These are phyloP conservation scores for Cordyceps pruinosa DNA, from an alignment of 2,329 filamentous ascomycete genomes.

Conservation along the genomic window DNA sequence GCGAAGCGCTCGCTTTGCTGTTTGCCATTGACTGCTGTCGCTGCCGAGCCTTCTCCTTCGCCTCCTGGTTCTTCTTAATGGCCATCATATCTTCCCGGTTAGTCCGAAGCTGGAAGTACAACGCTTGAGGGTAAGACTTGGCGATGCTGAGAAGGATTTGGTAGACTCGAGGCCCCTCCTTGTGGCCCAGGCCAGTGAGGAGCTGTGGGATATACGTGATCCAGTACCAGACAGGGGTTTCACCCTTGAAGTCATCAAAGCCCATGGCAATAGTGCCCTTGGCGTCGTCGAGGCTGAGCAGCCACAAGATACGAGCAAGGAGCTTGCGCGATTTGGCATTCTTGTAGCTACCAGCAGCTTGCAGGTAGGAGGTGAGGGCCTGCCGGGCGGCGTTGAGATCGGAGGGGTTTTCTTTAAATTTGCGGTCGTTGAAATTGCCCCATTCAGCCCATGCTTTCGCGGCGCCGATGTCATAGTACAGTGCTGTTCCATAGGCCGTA, in stretches of 20 bases:
- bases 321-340: constrained; percentile 93
- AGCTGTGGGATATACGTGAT: constrained; percentile 98
- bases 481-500: constrained; percentile 84
- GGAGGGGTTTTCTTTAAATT: constrained; percentile 84
- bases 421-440: constrained; percentile 95
- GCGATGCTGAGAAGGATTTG: constrained; percentile 87
- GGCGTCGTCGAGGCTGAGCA: constrained; percentile 86
- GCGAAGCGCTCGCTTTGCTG: constrained; percentile 39
- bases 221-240: constrained; percentile 98
- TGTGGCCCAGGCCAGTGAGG: constrained; percentile 81
- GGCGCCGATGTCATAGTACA: constrained; percentile 92
- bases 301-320: constrained; percentile 87
- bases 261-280: constrained; percentile 76
- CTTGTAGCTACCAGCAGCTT: constrained; percentile 94
- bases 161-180: constrained; percentile 82
- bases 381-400: constrained; percentile 82
- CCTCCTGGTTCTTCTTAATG: constrained; percentile 83
- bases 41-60: constrained; percentile 57
- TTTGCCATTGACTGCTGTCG: constrained; percentile 39
- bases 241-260: constrained; percentile 95
- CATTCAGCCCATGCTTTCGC: constrained; percentile 99
- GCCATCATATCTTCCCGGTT: constrained; percentile 88
- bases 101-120: constrained; percentile 93
- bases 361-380: constrained; percentile 90
- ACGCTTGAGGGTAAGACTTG: constrained; percentile 87